Evolutionary conservation across 805 yeast species (phyloP).

Genomic region (Saccharomycopsis babjevae): DNA sequence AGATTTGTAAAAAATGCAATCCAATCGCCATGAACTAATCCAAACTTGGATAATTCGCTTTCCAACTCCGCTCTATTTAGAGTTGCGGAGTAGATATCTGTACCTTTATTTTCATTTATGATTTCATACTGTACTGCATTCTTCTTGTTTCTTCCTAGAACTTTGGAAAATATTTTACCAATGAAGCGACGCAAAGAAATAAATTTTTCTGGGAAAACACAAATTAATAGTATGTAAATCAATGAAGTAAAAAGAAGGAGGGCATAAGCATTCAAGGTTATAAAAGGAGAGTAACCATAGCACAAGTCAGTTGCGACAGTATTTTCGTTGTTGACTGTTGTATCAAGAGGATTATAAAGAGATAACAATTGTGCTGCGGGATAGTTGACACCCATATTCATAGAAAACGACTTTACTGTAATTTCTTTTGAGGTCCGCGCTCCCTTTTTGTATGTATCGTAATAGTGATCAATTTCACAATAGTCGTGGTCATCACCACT

Average conservation of each 20-base stretch:
- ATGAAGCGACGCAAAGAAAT: neutral
- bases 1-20: neutral
- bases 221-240: neutral
- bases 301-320: slow-evolving; percentile 40
- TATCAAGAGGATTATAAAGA: slow-evolving; percentile 37
- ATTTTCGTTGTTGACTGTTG: slow-evolving; percentile 14
- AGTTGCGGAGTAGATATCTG: neutral
- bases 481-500: slow-evolving; percentile 98
- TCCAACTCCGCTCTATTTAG: neutral
- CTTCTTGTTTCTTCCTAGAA: neutral
- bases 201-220: neutral
- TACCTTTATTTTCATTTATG: neutral
- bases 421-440: slow-evolving; percentile 47
- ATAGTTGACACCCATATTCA: slow-evolving; percentile 80
- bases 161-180: neutral
- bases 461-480: slow-evolving; percentile 61
- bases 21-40: neutral
- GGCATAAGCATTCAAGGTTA: slow-evolving; percentile 10
- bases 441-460: slow-evolving; percentile 18
- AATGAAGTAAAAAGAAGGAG: slow-evolving; percentile 1
- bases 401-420: slow-evolving; percentile 80
- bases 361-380: slow-evolving; percentile 87
- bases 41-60: neutral
- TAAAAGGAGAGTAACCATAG: slow-evolving; percentile 22
- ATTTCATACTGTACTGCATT: neutral